Base-by-base conservation (phyloP, 2,329 filamentous ascomycete species). In the Neofusicoccum ribis region DNA sequence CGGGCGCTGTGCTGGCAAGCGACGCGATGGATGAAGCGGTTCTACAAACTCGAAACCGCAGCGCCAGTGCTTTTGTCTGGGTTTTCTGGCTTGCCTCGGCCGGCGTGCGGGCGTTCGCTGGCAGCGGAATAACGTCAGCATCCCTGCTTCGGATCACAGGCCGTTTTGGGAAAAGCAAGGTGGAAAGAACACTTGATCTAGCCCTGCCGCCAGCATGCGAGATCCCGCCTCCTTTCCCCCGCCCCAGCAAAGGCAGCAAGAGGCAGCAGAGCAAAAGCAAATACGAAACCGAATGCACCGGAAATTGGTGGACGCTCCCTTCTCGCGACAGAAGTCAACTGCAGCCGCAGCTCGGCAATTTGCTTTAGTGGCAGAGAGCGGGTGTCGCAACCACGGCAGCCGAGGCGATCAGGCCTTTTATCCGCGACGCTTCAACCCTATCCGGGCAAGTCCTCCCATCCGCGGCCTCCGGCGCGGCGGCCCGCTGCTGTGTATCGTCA, bases 131-230 rank as follows among this genome's bases (percentile, higher is more conserved):
- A 49, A 34, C 41, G 43, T 39, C 56, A 60, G 43, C 43, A 60
- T 60, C 56, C 41, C 56, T 60, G 56, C 56, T 47, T 60, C 56
- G 43, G 31, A 60, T 47, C 56, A 36, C 17, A 12, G 20, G 15
- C 56, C 56, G 56, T 60, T 49, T 47, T 43, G 34, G 43, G 56
- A n/a, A 49, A 60, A 60, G 56, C 43, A 60, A 60, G 23, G 20
- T 9, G 54, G 17, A 27, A 4, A 36, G 44, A 47, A n/a, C 23
- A 14, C 47, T 36, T 23, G 8, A 51, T 51, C 47, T 36, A 14
- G 11, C 12, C 23, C 12, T 17, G 47, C 47, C 2, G 23, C 14
- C 27, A 31, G 39, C 27, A 7, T 31, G 27, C 27, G 6, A 31
- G 27, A 31, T 31, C 27, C 27, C 27, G 6, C 11, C 14, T 39